Evolutionary conservation across 345 rosid species (phyloP).

Genomic region (Populus deltoides): DNA sequence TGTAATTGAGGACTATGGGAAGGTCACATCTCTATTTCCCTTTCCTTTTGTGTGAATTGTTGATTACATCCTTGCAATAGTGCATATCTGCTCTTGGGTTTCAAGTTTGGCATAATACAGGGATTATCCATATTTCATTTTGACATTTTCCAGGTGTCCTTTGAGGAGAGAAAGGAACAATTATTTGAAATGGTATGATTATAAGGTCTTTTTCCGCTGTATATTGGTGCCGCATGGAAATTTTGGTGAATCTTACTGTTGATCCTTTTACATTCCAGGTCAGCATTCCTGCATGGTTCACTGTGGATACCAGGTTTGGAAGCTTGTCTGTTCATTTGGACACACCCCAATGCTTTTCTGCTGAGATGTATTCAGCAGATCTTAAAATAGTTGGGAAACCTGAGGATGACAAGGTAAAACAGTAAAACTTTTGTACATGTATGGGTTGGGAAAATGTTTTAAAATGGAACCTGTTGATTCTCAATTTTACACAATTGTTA

Average conservation of each 20-base stretch:
- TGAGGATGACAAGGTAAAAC: conserved; percentile 91
- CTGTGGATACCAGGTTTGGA: conserved; percentile 92
- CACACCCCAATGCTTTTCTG: conserved; percentile 97
- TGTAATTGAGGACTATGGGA: conserved; percentile 84
- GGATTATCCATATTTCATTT: conserved; percentile 8
- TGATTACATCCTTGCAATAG: not conserved
- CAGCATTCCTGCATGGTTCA: conserved; percentile 98
- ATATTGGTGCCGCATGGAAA: not conserved
- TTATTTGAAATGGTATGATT: conserved; percentile 83
- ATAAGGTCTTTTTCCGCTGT: conserved; percentile 2
- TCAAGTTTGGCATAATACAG: not conserved
- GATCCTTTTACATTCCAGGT: conserved; percentile 48
- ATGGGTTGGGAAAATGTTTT: not conserved
- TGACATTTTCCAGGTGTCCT: conserved; percentile 55
- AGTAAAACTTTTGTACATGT: not conserved
- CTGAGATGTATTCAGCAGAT: conserved; percentile 97
- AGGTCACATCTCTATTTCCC: conserved; percentile 41
- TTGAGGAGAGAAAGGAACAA: conserved; percentile 91
- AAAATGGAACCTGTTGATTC: not conserved
- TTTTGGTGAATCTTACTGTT: conserved; percentile 19
- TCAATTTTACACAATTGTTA: not conserved
- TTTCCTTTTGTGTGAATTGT: not conserved
- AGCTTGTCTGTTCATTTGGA: conserved; percentile 94
- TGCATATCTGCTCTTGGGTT: not conserved
- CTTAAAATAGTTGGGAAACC: conserved; percentile 87